Conservation (phyloP, 1,284 basidiomycete genomes). For the Peniophora sp. region DNA sequence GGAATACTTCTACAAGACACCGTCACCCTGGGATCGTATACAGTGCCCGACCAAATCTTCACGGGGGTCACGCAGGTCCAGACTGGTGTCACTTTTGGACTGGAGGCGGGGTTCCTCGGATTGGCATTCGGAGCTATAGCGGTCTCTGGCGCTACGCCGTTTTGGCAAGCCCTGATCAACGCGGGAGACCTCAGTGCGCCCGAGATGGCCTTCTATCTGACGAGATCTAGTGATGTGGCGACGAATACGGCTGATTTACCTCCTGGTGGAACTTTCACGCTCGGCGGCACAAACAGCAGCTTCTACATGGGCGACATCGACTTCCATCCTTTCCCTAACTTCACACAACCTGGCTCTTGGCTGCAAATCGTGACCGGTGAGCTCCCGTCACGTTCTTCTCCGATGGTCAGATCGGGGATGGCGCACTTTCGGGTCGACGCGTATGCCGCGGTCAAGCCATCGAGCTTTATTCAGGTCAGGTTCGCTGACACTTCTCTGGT, state of each 20-base stretch:
- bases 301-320: constrained; percentile 75
- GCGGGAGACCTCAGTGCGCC: constrained; percentile 43
- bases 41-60: not conserved
- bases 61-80: constrained; percentile 18
- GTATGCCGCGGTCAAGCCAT: too few species aligned
- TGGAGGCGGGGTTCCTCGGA: constrained; percentile 30
- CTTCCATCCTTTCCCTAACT: constrained; percentile 51
- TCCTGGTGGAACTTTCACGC: constrained; percentile 71
- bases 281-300: constrained; percentile 61
- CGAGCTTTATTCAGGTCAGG: too few species aligned
- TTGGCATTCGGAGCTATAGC: constrained; percentile 29
- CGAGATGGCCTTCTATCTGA: constrained; percentile 75
- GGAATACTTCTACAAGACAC: not conserved
- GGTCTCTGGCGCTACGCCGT: constrained; percentile 30
- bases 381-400: constrained; percentile 5
- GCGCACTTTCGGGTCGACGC: too few species aligned
- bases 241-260: constrained; percentile 40
- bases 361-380: constrained; percentile 33
- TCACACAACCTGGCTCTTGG: constrained; percentile 42
- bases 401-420: too few species aligned
- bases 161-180: constrained; percentile 22
- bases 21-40: not conserved
- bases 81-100: constrained; percentile 16
- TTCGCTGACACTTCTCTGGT: constrained; percentile 10
- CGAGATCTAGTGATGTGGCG: constrained; percentile 53